Evolutionary conservation across 805 yeast genomes (phyloP).

Genomic region (Candida insectorum): DNA sequence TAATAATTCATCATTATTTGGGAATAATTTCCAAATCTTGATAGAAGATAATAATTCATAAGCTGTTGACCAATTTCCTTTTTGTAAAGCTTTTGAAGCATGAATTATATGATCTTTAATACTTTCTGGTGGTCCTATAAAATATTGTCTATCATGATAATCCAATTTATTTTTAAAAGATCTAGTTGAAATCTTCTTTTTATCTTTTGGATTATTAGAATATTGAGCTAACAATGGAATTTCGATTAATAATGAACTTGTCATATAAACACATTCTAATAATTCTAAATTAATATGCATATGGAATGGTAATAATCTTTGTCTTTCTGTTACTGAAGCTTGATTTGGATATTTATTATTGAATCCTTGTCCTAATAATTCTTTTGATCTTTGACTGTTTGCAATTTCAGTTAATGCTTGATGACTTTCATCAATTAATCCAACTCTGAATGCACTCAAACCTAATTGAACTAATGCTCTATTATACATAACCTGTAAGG

Average conservation of each 20-base stretch:
- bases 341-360: conserved; percentile 61
- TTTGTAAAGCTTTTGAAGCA: conserved; percentile 84
- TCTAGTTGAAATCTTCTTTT: conserved; percentile 59
- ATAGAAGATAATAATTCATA: conserved; percentile 68
- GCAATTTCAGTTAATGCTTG: conserved; percentile 85
- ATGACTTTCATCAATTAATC: conserved; percentile 81
- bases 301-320: conserved; percentile 91
- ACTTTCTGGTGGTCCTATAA: conserved; percentile 97
- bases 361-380: conserved; percentile 88
- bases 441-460: conserved; percentile 88
- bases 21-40: conserved; percentile 82
- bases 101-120: conserved; percentile 90
- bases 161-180: conserved; percentile 90
- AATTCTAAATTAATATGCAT: conserved; percentile 96
- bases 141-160: conserved; percentile 88
- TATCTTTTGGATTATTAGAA: conserved; percentile 60
- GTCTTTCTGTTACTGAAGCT: conserved; percentile 60
- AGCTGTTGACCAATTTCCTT: conserved; percentile 86
- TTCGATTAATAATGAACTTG: conserved; percentile 84
- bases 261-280: conserved; percentile 89
- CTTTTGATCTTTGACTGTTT: conserved; percentile 81
- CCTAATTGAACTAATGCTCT: conserved; percentile 96
- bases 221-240: conserved; percentile 80
- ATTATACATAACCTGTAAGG: conserved; percentile 88
- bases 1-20: conserved; percentile 64